phyloP scores from a whole-genome alignment of 2,329 filamentous ascomycete genomes.

The Botrytis aclada region DNA sequence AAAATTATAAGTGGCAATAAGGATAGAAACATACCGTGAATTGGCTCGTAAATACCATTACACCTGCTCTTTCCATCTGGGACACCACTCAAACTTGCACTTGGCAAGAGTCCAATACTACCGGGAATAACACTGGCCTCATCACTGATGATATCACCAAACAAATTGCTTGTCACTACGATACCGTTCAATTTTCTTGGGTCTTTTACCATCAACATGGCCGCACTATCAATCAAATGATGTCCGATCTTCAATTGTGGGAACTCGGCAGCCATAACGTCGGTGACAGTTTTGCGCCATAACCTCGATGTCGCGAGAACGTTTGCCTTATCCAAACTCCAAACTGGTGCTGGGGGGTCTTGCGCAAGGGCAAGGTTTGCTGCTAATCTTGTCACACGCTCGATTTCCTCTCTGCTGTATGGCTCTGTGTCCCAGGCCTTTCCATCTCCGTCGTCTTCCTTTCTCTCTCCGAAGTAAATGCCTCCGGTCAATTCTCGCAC shows the following conservation, averaged over 20 bases:
- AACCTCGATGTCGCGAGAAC: conserved; percentile 86
- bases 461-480: conserved; percentile 91
- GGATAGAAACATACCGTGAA: conserved; percentile 66
- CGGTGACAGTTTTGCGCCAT: conserved; percentile 83
- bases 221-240: conserved; percentile 93
- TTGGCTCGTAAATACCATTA: conserved; percentile 96
- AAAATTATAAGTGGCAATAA: neutral
- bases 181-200: conserved; percentile 84
- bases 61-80: conserved; percentile 81
- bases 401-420: conserved; percentile 81
- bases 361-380: conserved; percentile 76
- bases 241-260: conserved; percentile 80
- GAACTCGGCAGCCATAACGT: conserved; percentile 86
- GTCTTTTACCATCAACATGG: conserved; percentile 97
- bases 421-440: conserved; percentile 80
- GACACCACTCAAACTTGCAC: conserved; percentile 79
- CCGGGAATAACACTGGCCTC: conserved; percentile 94
- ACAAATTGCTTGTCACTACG: conserved; percentile 88
- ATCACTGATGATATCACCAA: conserved; percentile 94
- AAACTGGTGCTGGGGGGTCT: conserved; percentile 73
- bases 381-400: conserved; percentile 80
- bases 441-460: conserved; percentile 72
- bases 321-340: conserved; percentile 93
- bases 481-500: conserved; percentile 89
- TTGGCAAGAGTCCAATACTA: conserved; percentile 81